phyloP scores from a whole-genome alignment of 306 rosid genomes.

The Cucurbita moschata region DNA sequence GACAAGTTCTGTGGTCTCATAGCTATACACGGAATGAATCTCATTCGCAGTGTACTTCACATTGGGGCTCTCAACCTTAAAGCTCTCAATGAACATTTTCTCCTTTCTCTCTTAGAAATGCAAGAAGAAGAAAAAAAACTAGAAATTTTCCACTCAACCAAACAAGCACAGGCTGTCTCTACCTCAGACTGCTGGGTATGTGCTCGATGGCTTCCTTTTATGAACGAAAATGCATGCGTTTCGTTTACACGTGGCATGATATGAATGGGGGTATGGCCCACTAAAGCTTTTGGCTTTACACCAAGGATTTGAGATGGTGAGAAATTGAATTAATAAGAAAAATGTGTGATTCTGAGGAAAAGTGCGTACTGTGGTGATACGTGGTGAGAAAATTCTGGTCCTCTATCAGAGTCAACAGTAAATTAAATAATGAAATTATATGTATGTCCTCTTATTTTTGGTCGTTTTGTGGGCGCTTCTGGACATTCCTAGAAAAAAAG shows the following conservation, averaged over 20 bases:
- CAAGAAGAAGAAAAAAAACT: background rate
- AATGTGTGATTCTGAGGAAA: background rate
- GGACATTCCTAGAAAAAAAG: background rate
- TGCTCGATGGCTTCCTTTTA: background rate
- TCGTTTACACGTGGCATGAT: background rate
- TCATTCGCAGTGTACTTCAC: conserved; percentile 51
- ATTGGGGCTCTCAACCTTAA: conserved; percentile 78
- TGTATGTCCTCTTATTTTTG: background rate
- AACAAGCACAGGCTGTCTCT: background rate
- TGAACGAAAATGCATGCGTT: background rate
- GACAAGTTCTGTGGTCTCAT: conserved; percentile 84
- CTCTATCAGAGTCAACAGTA: background rate
- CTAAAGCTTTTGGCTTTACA: background rate
- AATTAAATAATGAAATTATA: background rate
- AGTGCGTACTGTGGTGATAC: background rate
- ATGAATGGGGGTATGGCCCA: background rate
- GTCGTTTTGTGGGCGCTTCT: background rate
- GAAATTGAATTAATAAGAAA: background rate
- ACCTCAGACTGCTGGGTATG: background rate
- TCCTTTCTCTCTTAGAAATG: background rate
- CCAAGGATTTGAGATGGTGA: no score
- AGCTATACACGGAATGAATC: conserved; percentile 73
- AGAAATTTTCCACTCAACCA: background rate
- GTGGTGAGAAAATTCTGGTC: background rate
- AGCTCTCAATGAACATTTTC: conserved; percentile 71